Conservation (phyloP, 352 stramenopile genomes). For the Globisporangium yorkense region DNA sequence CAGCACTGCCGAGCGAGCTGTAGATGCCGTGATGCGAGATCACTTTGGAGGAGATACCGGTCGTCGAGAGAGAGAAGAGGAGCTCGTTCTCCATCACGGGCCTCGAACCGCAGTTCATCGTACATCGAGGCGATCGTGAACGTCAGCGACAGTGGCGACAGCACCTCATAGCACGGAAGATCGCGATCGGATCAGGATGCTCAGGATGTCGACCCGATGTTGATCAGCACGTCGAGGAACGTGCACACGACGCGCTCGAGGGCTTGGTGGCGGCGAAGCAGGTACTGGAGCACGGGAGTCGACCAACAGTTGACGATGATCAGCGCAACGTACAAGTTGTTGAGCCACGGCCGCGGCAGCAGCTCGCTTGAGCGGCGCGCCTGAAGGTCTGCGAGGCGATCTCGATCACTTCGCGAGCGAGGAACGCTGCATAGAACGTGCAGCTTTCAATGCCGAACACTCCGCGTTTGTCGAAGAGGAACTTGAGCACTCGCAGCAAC, state of each 20-base stretch:
- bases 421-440: constrained; percentile 4
- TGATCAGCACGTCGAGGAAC: constrained; percentile 12
- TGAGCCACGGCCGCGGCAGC: background rate
- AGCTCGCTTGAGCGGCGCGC: constrained; percentile 10
- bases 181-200: constrained; percentile 13
- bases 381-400: constrained; percentile 13
- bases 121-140: constrained; percentile 17
- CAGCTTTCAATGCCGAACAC: constrained; percentile 11
- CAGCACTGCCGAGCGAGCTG: constrained; percentile 6
- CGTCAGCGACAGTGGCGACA: constrained; percentile 9
- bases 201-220: constrained; percentile 3
- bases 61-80: constrained; percentile 13
- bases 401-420: constrained; percentile 10
- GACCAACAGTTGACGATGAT: constrained; percentile 8
- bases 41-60: constrained; percentile 18
- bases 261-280: background rate
- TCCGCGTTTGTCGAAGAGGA: constrained; percentile 1
- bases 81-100: constrained; percentile 19
- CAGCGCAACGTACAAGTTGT: background rate
- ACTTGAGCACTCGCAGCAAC: background rate
- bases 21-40: constrained; percentile 22
- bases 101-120: constrained; percentile 18
- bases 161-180: constrained; percentile 19
- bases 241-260: constrained; percentile 16
- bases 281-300: constrained; percentile 11